Base-by-base conservation (phyloP, 2,329 filamentous ascomycete genomes). In the Pseudopithomyces maydicus region DNA sequence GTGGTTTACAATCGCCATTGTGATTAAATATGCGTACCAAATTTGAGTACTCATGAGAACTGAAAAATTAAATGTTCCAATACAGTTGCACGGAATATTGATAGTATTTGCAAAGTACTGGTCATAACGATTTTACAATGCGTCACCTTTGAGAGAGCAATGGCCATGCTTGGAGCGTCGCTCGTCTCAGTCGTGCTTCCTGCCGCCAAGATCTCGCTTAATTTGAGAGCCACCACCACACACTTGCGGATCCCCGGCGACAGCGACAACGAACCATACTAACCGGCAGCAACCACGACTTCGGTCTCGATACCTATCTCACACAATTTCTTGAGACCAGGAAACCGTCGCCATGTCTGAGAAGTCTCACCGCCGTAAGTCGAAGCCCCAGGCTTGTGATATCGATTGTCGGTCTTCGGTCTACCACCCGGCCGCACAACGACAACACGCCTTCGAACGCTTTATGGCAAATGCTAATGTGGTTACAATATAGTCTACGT, bases 331-430 rank as follows among this genome's bases (percentile, higher is more conserved):
- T 62, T 57, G 61, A 68, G 66, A 61, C 62, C 68, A 69, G 63
- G 64, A 71, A 69, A 63, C 58, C 59, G 62, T 69, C 71, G 70
- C 68, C 67, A 74, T 74, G 72, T 72, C 72, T 71, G 72, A 74
- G 57, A 68, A 71, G 64, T 71, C 68, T 64, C 71, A 74, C 69
- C 71, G 71, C 66, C 71, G 63, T 66, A 66, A 66, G 63, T 62
- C 19, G 45, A 46, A 15, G 45, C 54, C 52, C 46, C 32, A 56
- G 44, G 20, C 41, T 29, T 14, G 41, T 49, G 32, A 32, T 44
- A 35, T 20, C 45, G 23, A 35, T 46, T 33, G 45, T 20, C 50
- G 39, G 29, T 42, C 17, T 26, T 39, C 33, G 44, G 32, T 29
- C 39, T 19, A 38, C 33, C 1, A 22, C n/a, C 23, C 17, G 26